These are phyloP conservation scores for Rhodotorula kratochvilovae DNA, from an alignment of 768 basidiomycete genomes.

Conservation along the genomic window DNA sequence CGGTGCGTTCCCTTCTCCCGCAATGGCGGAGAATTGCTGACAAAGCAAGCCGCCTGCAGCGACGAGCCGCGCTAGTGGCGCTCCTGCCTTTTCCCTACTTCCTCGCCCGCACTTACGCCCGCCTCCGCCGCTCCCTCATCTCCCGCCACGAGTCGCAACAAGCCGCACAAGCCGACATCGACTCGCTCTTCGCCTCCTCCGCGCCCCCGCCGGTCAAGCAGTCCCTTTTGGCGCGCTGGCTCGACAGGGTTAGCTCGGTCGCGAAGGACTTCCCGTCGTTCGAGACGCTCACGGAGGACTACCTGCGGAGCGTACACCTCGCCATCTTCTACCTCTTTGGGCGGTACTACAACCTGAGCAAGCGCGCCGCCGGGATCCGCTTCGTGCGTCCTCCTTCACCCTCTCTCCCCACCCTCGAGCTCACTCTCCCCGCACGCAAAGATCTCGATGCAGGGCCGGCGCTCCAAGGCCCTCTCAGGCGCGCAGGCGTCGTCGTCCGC, in stretches of 20 bases:
- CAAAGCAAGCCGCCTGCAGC: slow-evolving; percentile 9
- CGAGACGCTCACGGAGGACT: slow-evolving; percentile 40
- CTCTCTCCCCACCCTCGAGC: background rate
- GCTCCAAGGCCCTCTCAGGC: slow-evolving; percentile 1
- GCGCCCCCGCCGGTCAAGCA: background rate
- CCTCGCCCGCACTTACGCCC: slow-evolving; percentile 27
- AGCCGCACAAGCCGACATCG: slow-evolving; percentile 9
- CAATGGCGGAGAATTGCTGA: background rate
- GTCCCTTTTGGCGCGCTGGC: background rate
- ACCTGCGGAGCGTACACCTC: slow-evolving; percentile 40
- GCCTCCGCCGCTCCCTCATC: slow-evolving; percentile 21
- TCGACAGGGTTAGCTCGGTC: slow-evolving; percentile 10
- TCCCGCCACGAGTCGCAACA: slow-evolving; percentile 4
- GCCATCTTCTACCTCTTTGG: slow-evolving; percentile 45
- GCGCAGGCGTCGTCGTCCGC: background rate
- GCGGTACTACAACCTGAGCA: slow-evolving; percentile 41
- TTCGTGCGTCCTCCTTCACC: slow-evolving; percentile 24
- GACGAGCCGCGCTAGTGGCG: slow-evolving; percentile 31
- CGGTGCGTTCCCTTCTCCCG: slow-evolving; percentile 7
- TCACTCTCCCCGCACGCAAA: background rate
- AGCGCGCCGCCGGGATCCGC: slow-evolving; percentile 35
- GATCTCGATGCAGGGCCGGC: slow-evolving; percentile 37
- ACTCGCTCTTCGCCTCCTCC: slow-evolving; percentile 27
- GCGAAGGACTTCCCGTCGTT: slow-evolving; percentile 38
- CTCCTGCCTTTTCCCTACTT: slow-evolving; percentile 40